phyloP scores from a whole-genome alignment of 305 asterid genomes.

The Solanum hybrid region DNA sequence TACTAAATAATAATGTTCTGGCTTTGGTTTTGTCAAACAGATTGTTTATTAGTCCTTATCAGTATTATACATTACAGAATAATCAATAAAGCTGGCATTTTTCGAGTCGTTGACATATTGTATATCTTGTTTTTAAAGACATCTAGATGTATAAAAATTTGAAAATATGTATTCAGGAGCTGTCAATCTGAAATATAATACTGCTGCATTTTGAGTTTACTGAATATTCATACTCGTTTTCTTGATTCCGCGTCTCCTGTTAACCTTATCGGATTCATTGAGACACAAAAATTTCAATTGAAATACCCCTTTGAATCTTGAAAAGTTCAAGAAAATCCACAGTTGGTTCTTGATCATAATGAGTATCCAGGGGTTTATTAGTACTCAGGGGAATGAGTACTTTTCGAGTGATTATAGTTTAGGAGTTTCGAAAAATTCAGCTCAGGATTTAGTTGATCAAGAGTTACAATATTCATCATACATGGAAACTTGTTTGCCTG shows the following conservation, averaged over 20 bases:
- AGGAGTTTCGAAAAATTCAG: slow-evolving; percentile 5
- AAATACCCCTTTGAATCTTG: slow-evolving; percentile 2
- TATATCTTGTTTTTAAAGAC: neutral
- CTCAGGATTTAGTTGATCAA: slow-evolving; percentile 7
- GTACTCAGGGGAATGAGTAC: slow-evolving; percentile 20
- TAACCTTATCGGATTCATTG: neutral
- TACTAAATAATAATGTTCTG: neutral
- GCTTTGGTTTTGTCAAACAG: neutral
- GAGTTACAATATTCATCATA: slow-evolving; percentile 17
- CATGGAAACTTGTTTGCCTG: neutral
- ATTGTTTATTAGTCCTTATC: neutral
- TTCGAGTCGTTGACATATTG: neutral
- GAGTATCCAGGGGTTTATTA: slow-evolving; percentile 7
- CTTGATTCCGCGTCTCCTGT: neutral
- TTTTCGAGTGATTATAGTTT: slow-evolving; percentile 14
- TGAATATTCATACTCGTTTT: neutral
- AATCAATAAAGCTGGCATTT: neutral
- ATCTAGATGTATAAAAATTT: neutral
- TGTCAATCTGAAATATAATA: neutral
- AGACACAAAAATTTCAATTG: neutral
- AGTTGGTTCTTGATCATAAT: slow-evolving; percentile 3
- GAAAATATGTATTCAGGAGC: neutral
- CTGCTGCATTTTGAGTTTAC: slow-evolving; percentile 4
- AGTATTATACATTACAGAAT: neutral
- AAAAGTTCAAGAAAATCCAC: neutral